Percentiles rank a stretch among this genome's conserved stretches.
Conservation (phyloP, 495 filamentous ascomycete genomes). For the Aspergillus saccharolyticus region DNA sequence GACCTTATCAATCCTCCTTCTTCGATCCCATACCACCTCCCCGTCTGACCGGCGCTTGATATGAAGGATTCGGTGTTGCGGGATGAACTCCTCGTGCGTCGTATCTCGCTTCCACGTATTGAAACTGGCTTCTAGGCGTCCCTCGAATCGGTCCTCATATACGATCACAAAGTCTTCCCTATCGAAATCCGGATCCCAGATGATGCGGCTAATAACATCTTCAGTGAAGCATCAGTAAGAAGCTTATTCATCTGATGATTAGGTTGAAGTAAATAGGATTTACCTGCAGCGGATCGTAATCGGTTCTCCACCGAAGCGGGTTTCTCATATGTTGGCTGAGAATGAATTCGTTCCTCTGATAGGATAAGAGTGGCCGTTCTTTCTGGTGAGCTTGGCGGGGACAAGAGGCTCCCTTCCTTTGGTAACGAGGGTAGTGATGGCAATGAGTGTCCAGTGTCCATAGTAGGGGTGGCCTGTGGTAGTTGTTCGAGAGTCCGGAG, state of each 20-base stretch:
- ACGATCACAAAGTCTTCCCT: slow-evolving; percentile 63
- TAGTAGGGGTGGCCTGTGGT: background rate
- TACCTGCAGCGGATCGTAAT: slow-evolving; percentile 17
- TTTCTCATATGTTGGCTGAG: background rate
- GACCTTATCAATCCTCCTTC: slow-evolving; percentile 48
- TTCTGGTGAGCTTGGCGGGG: background rate
- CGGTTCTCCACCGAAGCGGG: slow-evolving; percentile 8
- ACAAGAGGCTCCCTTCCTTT: background rate
- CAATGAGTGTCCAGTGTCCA: background rate
- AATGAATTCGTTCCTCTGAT: background rate
- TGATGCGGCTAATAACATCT: slow-evolving; percentile 69
- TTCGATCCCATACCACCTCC: slow-evolving; percentile 53
- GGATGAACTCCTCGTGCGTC: slow-evolving; percentile 82
- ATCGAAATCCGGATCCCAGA: slow-evolving; percentile 63
- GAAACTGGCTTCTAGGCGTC: slow-evolving; percentile 56
- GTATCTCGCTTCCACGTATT: slow-evolving; percentile 67
- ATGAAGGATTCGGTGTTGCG: slow-evolving; percentile 71
- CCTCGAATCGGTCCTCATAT: slow-evolving; percentile 70
- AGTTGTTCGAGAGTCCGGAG: background rate
- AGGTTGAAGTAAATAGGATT: background rate
- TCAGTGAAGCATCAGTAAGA: background rate
- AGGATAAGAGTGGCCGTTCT: background rate
- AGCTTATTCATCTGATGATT: background rate
- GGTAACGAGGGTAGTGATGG: background rate
- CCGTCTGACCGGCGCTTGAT: slow-evolving; percentile 54